These are phyloP conservation scores for Penicillium sp. DNA, from an alignment of 2,329 filamentous ascomycete species.

Conservation along the genomic window DNA sequence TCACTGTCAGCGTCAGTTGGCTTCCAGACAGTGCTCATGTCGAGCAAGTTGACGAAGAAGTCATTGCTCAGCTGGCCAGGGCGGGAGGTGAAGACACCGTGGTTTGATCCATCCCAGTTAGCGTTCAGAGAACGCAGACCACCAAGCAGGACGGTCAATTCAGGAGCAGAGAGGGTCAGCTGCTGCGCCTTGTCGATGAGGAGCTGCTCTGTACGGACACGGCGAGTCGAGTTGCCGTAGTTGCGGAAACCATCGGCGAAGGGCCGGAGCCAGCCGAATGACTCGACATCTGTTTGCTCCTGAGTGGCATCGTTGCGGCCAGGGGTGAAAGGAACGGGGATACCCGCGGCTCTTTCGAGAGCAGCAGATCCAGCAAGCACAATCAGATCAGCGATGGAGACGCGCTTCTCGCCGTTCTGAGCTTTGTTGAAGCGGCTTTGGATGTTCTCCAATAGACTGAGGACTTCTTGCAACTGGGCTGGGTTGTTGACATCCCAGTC, in stretches of 20 bases:
- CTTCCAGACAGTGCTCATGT: conserved; percentile 65
- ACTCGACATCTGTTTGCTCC: conserved; percentile 67
- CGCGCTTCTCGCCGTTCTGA: conserved; percentile 59
- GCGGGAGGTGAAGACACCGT: conserved; percentile 66
- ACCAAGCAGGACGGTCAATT: conserved; percentile 68
- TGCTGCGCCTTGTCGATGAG: conserved; percentile 70
- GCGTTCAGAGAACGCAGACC: conserved; percentile 67
- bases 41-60: conserved; percentile 78
- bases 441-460: conserved; percentile 60
- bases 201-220: conserved; percentile 65
- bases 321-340: conserved; percentile 67
- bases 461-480: conserved; percentile 59
- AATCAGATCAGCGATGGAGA: conserved; percentile 76
- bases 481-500: conserved; percentile 75
- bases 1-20: conserved; percentile 51
- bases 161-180: conserved; percentile 67
- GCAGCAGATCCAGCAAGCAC: conserved; percentile 70
- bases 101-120: conserved; percentile 67
- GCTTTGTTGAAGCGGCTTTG: conserved; percentile 64
- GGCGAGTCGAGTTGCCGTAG: conserved; percentile 62
- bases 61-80: conserved; percentile 72
- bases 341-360: conserved; percentile 67
- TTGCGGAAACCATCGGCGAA: conserved; percentile 75
- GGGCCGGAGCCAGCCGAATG: conserved; percentile 66
- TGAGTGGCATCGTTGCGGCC: conserved; percentile 69